Conservation (phyloP, 2,329 filamentous ascomycete species). For the Aspergillus hiratsukae region DNA sequence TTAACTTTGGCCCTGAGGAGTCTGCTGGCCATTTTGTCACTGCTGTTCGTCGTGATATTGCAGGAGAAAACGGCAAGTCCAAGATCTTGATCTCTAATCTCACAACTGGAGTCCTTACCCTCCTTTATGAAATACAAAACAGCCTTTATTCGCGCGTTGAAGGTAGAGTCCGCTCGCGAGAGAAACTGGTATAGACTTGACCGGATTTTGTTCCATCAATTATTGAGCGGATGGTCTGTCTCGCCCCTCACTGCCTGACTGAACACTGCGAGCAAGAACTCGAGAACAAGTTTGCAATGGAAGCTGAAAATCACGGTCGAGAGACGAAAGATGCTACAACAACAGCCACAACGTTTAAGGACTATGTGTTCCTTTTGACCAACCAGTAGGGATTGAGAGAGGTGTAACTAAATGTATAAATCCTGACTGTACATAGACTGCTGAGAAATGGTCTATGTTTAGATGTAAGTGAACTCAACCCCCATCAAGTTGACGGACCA, state of each 20-base stretch:
- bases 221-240: slow-evolving; percentile 84
- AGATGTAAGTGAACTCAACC: slow-evolving; percentile 53
- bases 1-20: slow-evolving; percentile 96
- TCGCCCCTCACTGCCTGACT: slow-evolving; percentile 84
- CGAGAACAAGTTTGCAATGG: slow-evolving; percentile 49
- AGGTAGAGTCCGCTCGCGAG: slow-evolving; percentile 71
- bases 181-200: slow-evolving; percentile 79
- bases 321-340: slow-evolving; percentile 55
- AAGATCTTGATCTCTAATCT: slow-evolving; percentile 73
- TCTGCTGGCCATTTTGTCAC: slow-evolving; percentile 79
- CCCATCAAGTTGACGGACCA: too few relatives aligned
- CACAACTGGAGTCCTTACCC: slow-evolving; percentile 65
- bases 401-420: slow-evolving; percentile 89
- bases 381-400: slow-evolving; percentile 72
- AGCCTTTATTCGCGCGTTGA: slow-evolving; percentile 78
- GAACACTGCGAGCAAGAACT: slow-evolving; percentile 87
- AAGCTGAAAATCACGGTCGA: slow-evolving; percentile 67
- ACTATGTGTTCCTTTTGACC: slow-evolving; percentile 78
- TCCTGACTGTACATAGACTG: slow-evolving; percentile 72
- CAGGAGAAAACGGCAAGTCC: slow-evolving; percentile 63
- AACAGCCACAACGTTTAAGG: too few relatives aligned
- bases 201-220: slow-evolving; percentile 84
- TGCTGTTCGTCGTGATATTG: slow-evolving; percentile 78
- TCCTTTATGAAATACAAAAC: slow-evolving; percentile 84
- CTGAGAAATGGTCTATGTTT: slow-evolving; percentile 92